Evolutionary conservation across 768 basidiomycete genomes (phyloP).

Genomic region (Leccinum variicolor): DNA sequence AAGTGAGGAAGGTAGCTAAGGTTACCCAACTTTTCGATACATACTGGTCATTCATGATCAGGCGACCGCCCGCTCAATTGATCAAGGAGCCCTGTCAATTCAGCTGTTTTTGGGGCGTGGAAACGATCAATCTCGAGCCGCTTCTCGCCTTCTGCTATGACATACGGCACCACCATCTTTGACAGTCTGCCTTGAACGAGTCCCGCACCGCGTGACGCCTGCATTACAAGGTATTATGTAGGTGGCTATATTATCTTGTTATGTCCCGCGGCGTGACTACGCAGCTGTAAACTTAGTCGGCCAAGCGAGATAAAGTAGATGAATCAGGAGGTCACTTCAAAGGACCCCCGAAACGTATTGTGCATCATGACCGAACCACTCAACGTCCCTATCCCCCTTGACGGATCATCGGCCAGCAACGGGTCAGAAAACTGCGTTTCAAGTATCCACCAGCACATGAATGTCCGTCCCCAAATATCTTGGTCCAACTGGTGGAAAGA

Average conservation of each 20-base stretch:
- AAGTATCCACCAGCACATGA: slow-evolving; percentile 57
- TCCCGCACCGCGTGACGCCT: not conserved
- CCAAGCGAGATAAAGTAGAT: not conserved
- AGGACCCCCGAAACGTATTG: not conserved
- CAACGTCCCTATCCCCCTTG: not conserved
- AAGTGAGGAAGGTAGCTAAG: no score
- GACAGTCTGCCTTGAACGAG: not conserved
- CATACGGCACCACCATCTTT: not conserved
- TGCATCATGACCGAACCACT: not conserved
- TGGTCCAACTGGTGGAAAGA: slow-evolving; percentile 55
- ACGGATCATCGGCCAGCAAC: slow-evolving; percentile 34
- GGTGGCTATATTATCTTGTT: not conserved
- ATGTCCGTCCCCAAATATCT: slow-evolving; percentile 58
- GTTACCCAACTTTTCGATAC: no score
- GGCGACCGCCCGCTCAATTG: not conserved
- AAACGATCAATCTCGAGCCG: not conserved
- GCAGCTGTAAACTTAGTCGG: not conserved
- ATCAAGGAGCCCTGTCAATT: not conserved
- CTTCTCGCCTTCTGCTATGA: not conserved
- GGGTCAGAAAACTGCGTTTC: slow-evolving; percentile 73
- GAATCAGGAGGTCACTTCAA: not conserved
- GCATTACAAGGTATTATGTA: not conserved
- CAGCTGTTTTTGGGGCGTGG: not conserved
- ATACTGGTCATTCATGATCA: not conserved
- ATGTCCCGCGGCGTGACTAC: not conserved